These are phyloP conservation scores for Yamadazyma aaseri DNA, from an alignment of 1,139 yeast genomes.

Conservation along the genomic window DNA sequence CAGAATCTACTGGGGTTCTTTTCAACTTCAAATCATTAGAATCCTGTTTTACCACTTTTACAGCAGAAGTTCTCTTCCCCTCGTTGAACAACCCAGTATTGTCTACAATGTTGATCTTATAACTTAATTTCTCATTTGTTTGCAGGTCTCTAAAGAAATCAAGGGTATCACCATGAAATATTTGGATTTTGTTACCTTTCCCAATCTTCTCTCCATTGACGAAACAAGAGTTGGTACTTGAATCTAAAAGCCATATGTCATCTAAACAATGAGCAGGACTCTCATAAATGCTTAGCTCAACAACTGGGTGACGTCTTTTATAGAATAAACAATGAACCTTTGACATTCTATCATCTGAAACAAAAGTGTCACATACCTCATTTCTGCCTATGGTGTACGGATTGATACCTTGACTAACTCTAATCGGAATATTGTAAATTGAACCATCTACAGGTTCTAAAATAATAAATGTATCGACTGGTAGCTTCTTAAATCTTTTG, in stretches of 20 bases:
- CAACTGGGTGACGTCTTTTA: constrained; percentile 59
- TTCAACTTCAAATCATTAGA: constrained; percentile 27
- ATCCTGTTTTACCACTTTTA: constrained; percentile 25
- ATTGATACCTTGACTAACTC: constrained; percentile 60
- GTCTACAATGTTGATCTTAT: constrained; percentile 50
- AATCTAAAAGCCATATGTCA: constrained; percentile 80
- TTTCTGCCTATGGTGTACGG: constrained; percentile 67
- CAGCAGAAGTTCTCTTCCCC: constrained; percentile 21
- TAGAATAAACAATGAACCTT: constrained; percentile 75
- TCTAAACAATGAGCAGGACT: constrained; percentile 68
- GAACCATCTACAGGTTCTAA: constrained; percentile 32
- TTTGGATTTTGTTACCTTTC: constrained; percentile 57
- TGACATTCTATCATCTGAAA: constrained; percentile 75
- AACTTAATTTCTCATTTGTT: constrained; percentile 51
- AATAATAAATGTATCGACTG: constrained; percentile 29
- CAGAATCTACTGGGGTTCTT: constrained; percentile 25
- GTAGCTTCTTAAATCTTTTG: constrained; percentile 13
- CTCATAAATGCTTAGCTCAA: constrained; percentile 51
- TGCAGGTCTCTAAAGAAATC: constrained; percentile 63
- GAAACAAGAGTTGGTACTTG: constrained; percentile 76
- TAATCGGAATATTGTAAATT: constrained; percentile 40
- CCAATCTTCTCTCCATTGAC: constrained; percentile 62
- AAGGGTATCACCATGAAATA: constrained; percentile 64
- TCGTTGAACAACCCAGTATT: constrained; percentile 56
- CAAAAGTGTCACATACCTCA: constrained; percentile 55